A percentile compares a stretch with the other conserved stretches of the same genome.
Evolutionary conservation across 345 rosid species (phyloP).

Genomic region (Mallotus nudiflorus): DNA sequence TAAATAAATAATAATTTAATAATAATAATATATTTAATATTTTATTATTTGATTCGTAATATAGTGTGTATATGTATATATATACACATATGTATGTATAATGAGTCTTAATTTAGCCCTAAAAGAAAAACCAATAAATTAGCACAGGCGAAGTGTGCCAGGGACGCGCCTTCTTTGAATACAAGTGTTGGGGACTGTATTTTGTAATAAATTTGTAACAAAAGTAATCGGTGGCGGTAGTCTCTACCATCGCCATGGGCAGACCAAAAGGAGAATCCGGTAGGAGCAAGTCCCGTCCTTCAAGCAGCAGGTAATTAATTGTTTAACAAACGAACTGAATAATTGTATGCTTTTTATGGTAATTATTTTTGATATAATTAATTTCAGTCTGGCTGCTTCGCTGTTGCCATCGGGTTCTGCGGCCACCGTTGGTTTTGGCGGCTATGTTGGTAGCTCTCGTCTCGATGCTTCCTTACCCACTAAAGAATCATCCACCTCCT

Average conservation of each 20-base stretch:
- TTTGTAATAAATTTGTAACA: too few species aligned
- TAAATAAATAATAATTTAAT: too few species aligned
- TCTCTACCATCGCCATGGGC: slow-evolving; percentile 53
- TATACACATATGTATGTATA: too few species aligned
- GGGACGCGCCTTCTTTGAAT: too few species aligned
- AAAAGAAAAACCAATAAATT: too few species aligned
- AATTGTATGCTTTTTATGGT: background rate
- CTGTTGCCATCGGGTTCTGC: slow-evolving; percentile 63
- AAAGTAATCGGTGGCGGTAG: too few species aligned
- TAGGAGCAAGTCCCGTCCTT: slow-evolving; percentile 84
- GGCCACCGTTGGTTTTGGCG: slow-evolving; percentile 81
- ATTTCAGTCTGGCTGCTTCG: slow-evolving; percentile 71
- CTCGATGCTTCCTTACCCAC: slow-evolving; percentile 49
- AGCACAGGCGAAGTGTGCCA: too few species aligned
- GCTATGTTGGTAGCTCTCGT: slow-evolving; percentile 82
- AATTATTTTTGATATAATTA: background rate
- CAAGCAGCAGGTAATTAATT: slow-evolving; percentile 79
- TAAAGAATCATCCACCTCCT: slow-evolving; percentile 48
- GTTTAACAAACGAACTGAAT: background rate
- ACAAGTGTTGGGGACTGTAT: too few species aligned
- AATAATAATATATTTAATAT: too few species aligned
- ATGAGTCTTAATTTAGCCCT: too few species aligned
- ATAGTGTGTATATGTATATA: too few species aligned
- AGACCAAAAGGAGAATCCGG: slow-evolving; percentile 78
- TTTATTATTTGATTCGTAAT: too few species aligned